These are phyloP conservation scores for Flueggea neowawraea DNA, from an alignment of 441 rosid species.

Conservation along the genomic window DNA sequence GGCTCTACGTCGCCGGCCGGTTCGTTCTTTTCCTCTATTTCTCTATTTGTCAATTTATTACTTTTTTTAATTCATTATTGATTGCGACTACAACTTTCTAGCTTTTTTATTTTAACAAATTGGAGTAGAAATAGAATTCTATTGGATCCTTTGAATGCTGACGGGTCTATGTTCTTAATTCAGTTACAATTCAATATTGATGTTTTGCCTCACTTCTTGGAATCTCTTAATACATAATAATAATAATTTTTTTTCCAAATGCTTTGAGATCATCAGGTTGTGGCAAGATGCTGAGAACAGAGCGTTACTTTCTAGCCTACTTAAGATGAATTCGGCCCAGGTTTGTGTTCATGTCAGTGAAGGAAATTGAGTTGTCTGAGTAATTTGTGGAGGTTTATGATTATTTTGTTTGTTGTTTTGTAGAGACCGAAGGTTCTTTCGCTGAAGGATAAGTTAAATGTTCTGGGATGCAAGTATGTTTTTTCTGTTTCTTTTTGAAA, in stretches of 20 bases:
- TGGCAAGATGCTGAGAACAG: slow-evolving; percentile 99
- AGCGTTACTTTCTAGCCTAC: slow-evolving; percentile 59
- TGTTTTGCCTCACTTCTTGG: too few species aligned
- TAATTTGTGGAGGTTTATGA: background rate
- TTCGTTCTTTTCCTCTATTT: slow-evolving; percentile 6
- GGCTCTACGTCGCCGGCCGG: slow-evolving; percentile 99
- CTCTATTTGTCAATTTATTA: too few species aligned
- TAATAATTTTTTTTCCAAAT: too few species aligned
- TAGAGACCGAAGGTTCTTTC: slow-evolving; percentile 95
- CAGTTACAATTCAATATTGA: too few species aligned
- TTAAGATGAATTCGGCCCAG: slow-evolving; percentile 68
- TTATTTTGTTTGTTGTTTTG: slow-evolving; percentile 17
- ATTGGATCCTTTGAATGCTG: too few species aligned
- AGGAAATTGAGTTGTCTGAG: background rate
- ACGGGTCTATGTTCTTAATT: too few species aligned
- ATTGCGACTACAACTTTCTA: too few species aligned
- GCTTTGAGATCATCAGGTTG: slow-evolving; percentile 36
- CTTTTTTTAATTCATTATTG: too few species aligned
- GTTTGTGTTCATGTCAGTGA: slow-evolving; percentile 26
- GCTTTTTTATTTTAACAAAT: too few species aligned
- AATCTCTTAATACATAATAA: too few species aligned
- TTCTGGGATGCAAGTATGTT: slow-evolving; percentile 92
- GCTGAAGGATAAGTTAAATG: slow-evolving; percentile 81
- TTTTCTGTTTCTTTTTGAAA: slow-evolving; percentile 9
- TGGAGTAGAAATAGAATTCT: too few species aligned